These are phyloP conservation scores for Fusarium tupiense DNA, from an alignment of 2,329 filamentous ascomycete genomes.

Conservation along the genomic window DNA sequence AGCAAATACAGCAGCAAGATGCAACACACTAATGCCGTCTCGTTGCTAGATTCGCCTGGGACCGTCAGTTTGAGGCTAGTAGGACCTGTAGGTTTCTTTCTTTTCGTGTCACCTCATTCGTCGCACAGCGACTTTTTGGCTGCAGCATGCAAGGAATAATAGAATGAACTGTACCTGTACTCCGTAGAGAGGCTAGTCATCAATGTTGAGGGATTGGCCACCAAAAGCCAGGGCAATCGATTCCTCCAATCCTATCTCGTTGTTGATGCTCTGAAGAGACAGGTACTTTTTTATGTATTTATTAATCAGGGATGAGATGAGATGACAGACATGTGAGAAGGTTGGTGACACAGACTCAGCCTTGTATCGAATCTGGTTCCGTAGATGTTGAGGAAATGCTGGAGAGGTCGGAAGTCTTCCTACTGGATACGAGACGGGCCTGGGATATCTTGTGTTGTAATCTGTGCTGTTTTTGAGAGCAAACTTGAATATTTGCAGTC, in stretches of 20 bases:
- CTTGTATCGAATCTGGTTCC: constrained; percentile 11
- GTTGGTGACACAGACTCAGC: constrained; percentile 35
- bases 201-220: constrained; percentile 33
- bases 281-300: background rate
- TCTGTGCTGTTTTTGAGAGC: background rate
- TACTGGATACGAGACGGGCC: constrained; percentile 17
- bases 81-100: constrained; percentile 8
- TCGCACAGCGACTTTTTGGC: constrained; percentile 18
- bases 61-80: constrained; percentile 7
- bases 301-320: background rate
- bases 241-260: constrained; percentile 30
- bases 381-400: constrained; percentile 1
- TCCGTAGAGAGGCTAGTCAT: constrained; percentile 14
- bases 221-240: constrained; percentile 24
- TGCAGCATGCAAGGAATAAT: constrained; percentile 42
- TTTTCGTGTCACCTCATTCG: constrained; percentile 24
- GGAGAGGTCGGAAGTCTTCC: constrained; percentile 29
- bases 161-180: constrained; percentile 2
- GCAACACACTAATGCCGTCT: constrained; percentile 9
- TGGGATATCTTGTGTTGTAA: background rate
- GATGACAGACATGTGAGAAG: constrained; percentile 2
- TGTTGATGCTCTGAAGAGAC: constrained; percentile 11
- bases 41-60: constrained; percentile 9
- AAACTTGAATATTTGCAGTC: background rate
- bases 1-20: constrained; percentile 16